phyloP scores from a whole-genome alignment of 1,284 basidiomycete species.

The Tilletia indica region DNA sequence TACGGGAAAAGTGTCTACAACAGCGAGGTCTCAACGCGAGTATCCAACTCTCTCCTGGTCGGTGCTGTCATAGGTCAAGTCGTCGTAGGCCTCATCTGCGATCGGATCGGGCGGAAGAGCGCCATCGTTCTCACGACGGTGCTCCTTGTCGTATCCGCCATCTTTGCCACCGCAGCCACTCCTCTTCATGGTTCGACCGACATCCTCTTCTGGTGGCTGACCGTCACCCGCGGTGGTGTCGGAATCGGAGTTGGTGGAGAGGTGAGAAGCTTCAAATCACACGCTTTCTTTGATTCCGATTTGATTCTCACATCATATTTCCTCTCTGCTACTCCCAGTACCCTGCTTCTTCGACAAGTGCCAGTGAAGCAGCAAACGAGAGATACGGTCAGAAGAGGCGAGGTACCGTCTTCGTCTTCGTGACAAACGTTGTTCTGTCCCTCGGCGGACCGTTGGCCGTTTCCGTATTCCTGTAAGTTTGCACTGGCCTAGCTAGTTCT shows the following conservation, averaged over 20 bases:
- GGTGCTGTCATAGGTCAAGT: conserved; percentile 70
- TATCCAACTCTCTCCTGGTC: conserved; percentile 72
- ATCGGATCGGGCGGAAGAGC: conserved; percentile 63
- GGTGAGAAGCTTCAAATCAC: neutral
- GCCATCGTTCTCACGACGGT: conserved; percentile 65
- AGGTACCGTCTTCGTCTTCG: conserved; percentile 73
- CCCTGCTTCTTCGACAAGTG: conserved; percentile 68
- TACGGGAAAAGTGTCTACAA: conserved; percentile 62
- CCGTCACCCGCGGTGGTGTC: conserved; percentile 69
- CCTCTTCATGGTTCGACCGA: conserved; percentile 62
- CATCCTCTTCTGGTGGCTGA: conserved; percentile 75
- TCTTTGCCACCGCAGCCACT: conserved; percentile 70
- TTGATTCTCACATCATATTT: conserved; percentile 2
- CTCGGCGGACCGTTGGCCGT: conserved; percentile 66
- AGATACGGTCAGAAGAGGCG: conserved; percentile 63
- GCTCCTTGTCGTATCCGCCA: conserved; percentile 71
- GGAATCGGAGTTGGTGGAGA: conserved; percentile 72
- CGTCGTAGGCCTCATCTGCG: conserved; percentile 68
- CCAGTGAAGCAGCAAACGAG: conserved; percentile 73
- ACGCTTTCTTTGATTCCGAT: neutral
- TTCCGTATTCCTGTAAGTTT: conserved; percentile 63
- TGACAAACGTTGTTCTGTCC: conserved; percentile 62
- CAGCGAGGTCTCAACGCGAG: conserved; percentile 66
- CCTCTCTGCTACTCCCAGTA: conserved; percentile 60
- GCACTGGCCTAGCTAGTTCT: neutral